A percentile compares a stretch with the other conserved stretches of the same genome.
Conservation (phyloP, 2,329 filamentous ascomycete genomes). For the Cercospora nicotianae region DNA sequence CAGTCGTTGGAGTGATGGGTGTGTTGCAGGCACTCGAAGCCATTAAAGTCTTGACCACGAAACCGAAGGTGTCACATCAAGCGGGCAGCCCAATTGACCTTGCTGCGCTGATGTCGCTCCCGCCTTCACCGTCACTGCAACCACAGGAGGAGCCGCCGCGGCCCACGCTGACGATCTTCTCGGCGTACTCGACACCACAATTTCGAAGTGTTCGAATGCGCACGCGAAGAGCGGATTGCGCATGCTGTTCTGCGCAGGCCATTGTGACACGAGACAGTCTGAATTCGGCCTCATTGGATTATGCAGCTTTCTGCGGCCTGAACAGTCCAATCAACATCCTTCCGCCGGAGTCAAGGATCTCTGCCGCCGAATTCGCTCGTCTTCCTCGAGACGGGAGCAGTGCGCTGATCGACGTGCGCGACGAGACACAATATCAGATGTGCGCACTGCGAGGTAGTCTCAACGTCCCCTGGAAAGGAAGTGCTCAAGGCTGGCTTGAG, state of each 20-base stretch:
- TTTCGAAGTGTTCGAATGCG: constrained; percentile 79
- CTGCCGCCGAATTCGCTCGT: constrained; percentile 59
- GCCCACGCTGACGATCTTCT: constrained; percentile 55
- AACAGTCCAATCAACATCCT: constrained; percentile 58
- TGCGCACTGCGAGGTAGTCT: constrained; percentile 73
- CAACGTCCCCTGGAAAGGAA: constrained; percentile 68
- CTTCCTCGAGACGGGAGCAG: constrained; percentile 44
- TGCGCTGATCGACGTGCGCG: constrained; percentile 77
- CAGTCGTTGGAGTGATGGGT: constrained; percentile 91
- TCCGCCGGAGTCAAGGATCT: constrained; percentile 64
- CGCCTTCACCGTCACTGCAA: constrained; percentile 24
- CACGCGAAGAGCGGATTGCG: constrained; percentile 66
- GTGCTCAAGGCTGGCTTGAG: constrained; percentile 40
- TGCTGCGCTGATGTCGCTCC: constrained; percentile 20
- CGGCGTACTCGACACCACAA: constrained; percentile 52
- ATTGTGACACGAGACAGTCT: constrained; percentile 65
- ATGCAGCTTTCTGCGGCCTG: constrained; percentile 80
- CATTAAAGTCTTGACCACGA: constrained; percentile 72
- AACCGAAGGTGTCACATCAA: constrained; percentile 26
- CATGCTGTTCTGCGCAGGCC: constrained; percentile 68
- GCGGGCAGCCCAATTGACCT: constrained; percentile 11
- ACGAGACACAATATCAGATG: constrained; percentile 80
- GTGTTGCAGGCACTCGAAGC: constrained; percentile 87
- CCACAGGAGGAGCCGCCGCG: constrained; percentile 30
- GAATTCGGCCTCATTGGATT: constrained; percentile 58